Evolutionary conservation across 805 yeast genomes (phyloP), one percentile per base, ranked within the genome.

Genomic region (Scheffersomyces stipitis): DNA sequence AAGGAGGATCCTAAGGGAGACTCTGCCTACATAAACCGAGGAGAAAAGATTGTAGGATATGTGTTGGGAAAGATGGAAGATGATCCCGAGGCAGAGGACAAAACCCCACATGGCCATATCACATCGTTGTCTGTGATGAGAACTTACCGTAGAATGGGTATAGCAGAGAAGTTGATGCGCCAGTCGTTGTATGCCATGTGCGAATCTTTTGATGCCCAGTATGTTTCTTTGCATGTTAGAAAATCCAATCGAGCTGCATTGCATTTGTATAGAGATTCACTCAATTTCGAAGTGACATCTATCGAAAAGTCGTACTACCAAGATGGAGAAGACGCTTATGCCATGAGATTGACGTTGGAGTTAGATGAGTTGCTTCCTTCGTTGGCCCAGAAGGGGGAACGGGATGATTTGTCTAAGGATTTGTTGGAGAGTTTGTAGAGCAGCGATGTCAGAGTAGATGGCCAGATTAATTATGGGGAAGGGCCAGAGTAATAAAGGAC

Each of bases 31-130:
- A 76, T 82, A 32, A 68, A 66, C 13, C 71, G 73, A 14, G 83
- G 83, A 18, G 96, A 86, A 56, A 83, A 86, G 49, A 75, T 93
- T 23, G 95, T 93, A n/a, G 99, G 98, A 4, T 93, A 93, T 56
- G 98, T 88, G 4, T 69, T 93, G 46, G 96, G 96, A 1, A 93
- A 93, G 62, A 86, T 93, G 96, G 96, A 93, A 52, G 97, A 90
- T 59, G 96, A 89, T 53, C 89, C 90, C 23, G 81, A 78, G 9
- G 81, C 83, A 5, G 80, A 73, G 28, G 86, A 81, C 44, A 80
- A 79, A 50, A 75, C 81, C n/a, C 82, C 82, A 15, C 91, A 87
- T 54, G 99, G 98, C 1, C 99, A 93, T 66, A 82, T 93, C 48
- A 93, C 99, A 0, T 86, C 96, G 12, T 65, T 93, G 37, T 82